phyloP scores from a whole-genome alignment of 345 rosid species.

The Gossypium longicalyx region DNA sequence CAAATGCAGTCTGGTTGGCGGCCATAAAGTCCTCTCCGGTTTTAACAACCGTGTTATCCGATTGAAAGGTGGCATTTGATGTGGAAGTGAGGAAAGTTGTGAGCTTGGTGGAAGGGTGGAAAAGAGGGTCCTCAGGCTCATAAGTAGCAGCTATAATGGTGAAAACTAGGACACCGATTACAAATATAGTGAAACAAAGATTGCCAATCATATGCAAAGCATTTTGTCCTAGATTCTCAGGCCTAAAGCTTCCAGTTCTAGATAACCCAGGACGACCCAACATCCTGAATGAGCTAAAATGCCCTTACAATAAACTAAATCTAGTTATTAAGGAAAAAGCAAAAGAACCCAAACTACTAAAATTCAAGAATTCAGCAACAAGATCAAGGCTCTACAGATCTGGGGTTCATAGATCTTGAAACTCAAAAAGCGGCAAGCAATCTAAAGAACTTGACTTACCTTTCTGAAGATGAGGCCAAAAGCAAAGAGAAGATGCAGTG shows the following conservation, averaged over 20 bases:
- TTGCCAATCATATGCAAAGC: slow-evolving; percentile 7
- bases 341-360: not conserved
- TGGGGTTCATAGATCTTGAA: not conserved
- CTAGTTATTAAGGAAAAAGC: not conserved
- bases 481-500: not conserved
- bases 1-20: slow-evolving; percentile 60
- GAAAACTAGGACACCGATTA: not conserved
- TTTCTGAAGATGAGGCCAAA: not conserved
- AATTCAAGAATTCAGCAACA: not conserved
- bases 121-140: slow-evolving; percentile 1
- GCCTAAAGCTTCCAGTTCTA: slow-evolving; percentile 5
- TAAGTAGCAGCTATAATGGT: slow-evolving; percentile 3
- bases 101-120: slow-evolving; percentile 1
- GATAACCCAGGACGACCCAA: slow-evolving; percentile 4
- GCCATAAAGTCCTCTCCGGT: slow-evolving; percentile 95
- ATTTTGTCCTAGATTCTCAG: slow-evolving; percentile 5
- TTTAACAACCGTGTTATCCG: not conserved
- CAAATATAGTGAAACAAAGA: slow-evolving; percentile 5
- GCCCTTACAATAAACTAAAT: not conserved
- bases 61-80: slow-evolving; percentile 1
- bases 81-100: not conserved
- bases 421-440: not conserved
- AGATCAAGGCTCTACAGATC: not conserved
- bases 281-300: not conserved
- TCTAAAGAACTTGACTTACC: not conserved